A percentile compares a stretch with the other conserved stretches of the same genome.
phyloP scores from a whole-genome alignment of 345 rosid species.

The Gossypium turneri region DNA sequence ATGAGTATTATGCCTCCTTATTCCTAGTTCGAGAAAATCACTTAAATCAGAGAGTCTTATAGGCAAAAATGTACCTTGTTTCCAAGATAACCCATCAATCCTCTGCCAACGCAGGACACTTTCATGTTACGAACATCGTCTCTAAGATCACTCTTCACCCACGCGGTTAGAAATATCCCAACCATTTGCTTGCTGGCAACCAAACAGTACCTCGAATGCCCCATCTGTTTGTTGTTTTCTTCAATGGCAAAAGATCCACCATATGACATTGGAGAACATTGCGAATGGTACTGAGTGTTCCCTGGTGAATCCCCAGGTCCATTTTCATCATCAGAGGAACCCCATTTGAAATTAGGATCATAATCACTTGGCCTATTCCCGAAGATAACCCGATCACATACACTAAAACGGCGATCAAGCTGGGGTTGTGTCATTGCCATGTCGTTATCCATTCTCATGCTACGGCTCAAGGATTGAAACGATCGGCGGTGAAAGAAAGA shows the following conservation, averaged over 20 bases:
- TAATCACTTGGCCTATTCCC: conserved; percentile 58
- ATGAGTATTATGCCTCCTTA: conserved; percentile 14
- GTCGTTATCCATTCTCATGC: conserved; percentile 63
- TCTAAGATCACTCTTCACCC: conserved; percentile 86
- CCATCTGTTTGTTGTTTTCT: conserved; percentile 45
- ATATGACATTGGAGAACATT: conserved; percentile 46
- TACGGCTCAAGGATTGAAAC: conserved; percentile 67
- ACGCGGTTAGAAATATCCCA: conserved; percentile 82
- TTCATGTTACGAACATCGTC: conserved; percentile 73
- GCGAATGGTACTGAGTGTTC: conserved; percentile 28
- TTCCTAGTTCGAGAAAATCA: conserved; percentile 11
- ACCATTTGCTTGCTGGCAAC: conserved; percentile 99
- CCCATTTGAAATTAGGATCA: conserved; percentile 60
- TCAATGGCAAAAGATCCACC: conserved; percentile 50
- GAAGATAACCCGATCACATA: conserved; percentile 71
- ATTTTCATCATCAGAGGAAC: conserved; percentile 85
- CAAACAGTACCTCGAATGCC: conserved; percentile 69
- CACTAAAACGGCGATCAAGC: conserved; percentile 75
- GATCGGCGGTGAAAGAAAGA: conserved; percentile 82
- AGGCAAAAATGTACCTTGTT: conserved; percentile 65
- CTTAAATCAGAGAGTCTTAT: conserved; percentile 13
- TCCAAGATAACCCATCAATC: conserved; percentile 98
- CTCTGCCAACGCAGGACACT: conserved; percentile 98
- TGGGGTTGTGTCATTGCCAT: conserved; percentile 40
- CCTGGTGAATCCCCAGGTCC: conserved; percentile 59